Percentiles rank a stretch among this genome's conserved stretches.
These are phyloP conservation scores for Fusarium papillatum DNA, from an alignment of 2,329 filamentous ascomycete genomes.

Conservation along the genomic window DNA sequence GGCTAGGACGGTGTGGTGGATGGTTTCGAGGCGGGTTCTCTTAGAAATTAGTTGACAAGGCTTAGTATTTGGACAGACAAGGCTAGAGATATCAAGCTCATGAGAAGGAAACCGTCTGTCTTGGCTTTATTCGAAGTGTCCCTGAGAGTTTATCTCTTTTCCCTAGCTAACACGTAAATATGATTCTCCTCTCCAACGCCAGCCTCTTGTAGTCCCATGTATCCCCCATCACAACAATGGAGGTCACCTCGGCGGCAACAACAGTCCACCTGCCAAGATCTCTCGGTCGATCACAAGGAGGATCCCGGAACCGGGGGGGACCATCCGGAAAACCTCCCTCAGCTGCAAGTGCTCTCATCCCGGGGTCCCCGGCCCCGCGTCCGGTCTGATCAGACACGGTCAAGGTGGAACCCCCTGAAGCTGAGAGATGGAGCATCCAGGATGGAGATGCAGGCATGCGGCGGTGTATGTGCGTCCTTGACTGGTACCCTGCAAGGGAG, in stretches of 20 bases:
- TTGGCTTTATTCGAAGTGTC: background rate
- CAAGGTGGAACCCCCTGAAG: constrained; percentile 5
- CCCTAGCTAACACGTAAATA: background rate
- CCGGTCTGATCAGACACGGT: constrained; percentile 8
- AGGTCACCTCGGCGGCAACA: background rate
- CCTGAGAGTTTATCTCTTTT: background rate
- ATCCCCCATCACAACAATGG: background rate
- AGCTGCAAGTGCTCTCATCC: constrained; percentile 27
- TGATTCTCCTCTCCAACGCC: background rate
- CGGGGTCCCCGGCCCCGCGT: constrained; percentile 3
- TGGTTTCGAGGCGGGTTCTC: constrained; percentile 17
- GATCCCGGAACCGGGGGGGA: constrained; percentile 4
- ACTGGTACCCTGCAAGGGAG: background rate
- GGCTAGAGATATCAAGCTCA: background rate
- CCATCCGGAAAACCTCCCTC: constrained; percentile 18
- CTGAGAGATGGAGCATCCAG: background rate
- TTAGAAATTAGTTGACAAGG: constrained; percentile 13
- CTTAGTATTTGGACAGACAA: background rate
- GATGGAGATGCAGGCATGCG: background rate
- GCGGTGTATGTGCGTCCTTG: background rate
- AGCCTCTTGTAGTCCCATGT: background rate
- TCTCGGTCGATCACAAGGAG: constrained; percentile 11
- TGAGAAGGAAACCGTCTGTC: background rate
- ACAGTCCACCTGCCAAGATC: background rate
- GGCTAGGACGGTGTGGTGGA: constrained; percentile 26